These are phyloP conservation scores for Ganoderma lingzhi DNA, from an alignment of 1,284 basidiomycete species.

Conservation along the genomic window DNA sequence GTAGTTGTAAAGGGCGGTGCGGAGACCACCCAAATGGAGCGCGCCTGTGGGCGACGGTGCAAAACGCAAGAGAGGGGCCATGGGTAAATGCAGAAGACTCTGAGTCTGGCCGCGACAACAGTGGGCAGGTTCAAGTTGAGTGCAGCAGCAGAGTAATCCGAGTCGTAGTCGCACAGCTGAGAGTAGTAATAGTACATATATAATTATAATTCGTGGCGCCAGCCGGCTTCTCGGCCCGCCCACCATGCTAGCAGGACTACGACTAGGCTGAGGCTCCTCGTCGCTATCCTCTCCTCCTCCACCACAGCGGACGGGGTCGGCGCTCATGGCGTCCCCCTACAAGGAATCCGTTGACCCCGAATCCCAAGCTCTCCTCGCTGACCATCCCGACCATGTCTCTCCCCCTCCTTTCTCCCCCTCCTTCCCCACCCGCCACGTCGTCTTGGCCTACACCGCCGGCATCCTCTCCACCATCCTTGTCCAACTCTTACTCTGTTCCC, in stretches of 20 bases:
- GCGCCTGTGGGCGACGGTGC: slow-evolving; percentile 97
- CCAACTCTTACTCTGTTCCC: slow-evolving; percentile 31
- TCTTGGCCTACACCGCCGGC: slow-evolving; percentile 29
- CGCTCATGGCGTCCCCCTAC: slow-evolving; percentile 26
- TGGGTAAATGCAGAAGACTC: neutral
- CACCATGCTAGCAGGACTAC: too few relatives aligned
- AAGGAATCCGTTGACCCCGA: slow-evolving; percentile 29
- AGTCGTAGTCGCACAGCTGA: too few relatives aligned
- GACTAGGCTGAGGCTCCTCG: neutral
- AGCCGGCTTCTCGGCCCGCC: too few relatives aligned
- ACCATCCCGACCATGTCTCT: slow-evolving; percentile 17
- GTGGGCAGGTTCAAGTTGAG: too few relatives aligned
- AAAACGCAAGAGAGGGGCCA: slow-evolving; percentile 74
- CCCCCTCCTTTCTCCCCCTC: slow-evolving; percentile 13
- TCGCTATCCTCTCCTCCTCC: neutral
- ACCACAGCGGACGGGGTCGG: neutral
- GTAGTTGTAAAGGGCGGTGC: slow-evolving; percentile 96
- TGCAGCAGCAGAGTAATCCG: too few relatives aligned
- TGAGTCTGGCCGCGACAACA: too few relatives aligned
- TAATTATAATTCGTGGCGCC: too few relatives aligned
- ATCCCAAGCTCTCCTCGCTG: slow-evolving; percentile 27
- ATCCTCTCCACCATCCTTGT: slow-evolving; percentile 32
- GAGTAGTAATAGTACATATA: too few relatives aligned
- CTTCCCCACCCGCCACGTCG: slow-evolving; percentile 27
- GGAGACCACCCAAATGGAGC: slow-evolving; percentile 94